Evolutionary conservation across 2,329 filamentous ascomycete genomes (phyloP).

Genomic region (Pestalotiopsis sp.): DNA sequence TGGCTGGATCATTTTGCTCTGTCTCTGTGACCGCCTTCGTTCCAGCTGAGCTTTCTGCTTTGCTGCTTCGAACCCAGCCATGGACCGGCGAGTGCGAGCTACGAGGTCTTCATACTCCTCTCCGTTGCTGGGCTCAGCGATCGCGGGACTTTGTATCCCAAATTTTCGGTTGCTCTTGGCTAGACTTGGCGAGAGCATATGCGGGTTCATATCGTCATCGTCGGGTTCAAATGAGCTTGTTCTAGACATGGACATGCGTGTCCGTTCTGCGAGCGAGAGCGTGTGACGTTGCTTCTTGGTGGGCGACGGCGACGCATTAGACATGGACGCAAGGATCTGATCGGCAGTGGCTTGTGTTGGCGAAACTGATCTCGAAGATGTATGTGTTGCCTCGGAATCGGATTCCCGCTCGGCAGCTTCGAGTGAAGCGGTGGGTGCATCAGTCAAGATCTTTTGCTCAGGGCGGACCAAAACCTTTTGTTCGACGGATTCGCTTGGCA

Average conservation of each 20-base stretch:
- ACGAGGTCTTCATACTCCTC: slow-evolving; percentile 53
- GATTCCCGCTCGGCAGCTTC: background rate
- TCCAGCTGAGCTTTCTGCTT: slow-evolving; percentile 64
- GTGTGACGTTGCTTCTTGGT: slow-evolving; percentile 58
- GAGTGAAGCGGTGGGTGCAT: background rate
- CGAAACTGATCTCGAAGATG: slow-evolving; percentile 32
- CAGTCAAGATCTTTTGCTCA: background rate
- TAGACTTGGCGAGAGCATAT: slow-evolving; percentile 10
- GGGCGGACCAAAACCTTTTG: background rate
- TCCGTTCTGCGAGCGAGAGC: slow-evolving; percentile 75
- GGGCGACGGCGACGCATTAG: slow-evolving; percentile 60
- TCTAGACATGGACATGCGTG: slow-evolving; percentile 77
- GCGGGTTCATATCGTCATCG: slow-evolving; percentile 32
- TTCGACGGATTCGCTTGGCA: background rate
- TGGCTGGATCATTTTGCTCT: slow-evolving; percentile 39
- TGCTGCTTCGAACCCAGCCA: slow-evolving; percentile 64
- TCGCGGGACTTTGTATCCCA: slow-evolving; percentile 17
- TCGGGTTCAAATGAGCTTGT: slow-evolving; percentile 35
- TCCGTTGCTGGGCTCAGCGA: slow-evolving; percentile 25
- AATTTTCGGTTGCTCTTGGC: slow-evolving; percentile 21
- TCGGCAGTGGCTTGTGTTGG: slow-evolving; percentile 57
- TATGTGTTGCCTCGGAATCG: slow-evolving; percentile 11
- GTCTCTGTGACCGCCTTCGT: slow-evolving; percentile 52
- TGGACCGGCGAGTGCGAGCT: slow-evolving; percentile 61
- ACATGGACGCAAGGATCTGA: slow-evolving; percentile 58